Evolutionary conservation across 1,139 yeast genomes (phyloP).

Genomic region (Yamadazyma triangularis): DNA sequence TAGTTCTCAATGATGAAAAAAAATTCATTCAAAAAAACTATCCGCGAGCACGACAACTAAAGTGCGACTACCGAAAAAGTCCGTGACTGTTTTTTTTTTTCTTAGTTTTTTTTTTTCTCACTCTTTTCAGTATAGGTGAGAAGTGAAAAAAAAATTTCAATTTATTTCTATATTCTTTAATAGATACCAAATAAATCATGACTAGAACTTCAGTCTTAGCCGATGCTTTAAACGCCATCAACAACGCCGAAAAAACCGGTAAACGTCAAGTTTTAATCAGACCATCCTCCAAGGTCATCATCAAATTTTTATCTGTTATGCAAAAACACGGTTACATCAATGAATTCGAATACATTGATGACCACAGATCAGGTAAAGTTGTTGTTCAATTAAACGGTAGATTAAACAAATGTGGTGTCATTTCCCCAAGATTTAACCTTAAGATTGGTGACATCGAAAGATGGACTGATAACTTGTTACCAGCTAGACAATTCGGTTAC

Average conservation of each 20-base stretch:
- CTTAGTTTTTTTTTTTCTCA: too few species aligned
- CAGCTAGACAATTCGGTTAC: slow-evolving; percentile 96
- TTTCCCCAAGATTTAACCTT: slow-evolving; percentile 94
- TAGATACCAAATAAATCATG: slow-evolving; percentile 39
- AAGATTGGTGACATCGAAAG: slow-evolving; percentile 86
- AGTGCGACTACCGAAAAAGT: not conserved
- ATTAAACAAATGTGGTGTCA: slow-evolving; percentile 95
- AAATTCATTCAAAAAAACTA: not conserved
- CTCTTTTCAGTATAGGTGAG: not conserved
- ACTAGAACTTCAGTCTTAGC: slow-evolving; percentile 97
- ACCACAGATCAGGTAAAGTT: slow-evolving; percentile 96
- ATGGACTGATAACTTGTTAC: slow-evolving; percentile 94
- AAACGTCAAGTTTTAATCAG: slow-evolving; percentile 96
- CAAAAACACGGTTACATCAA: slow-evolving; percentile 85
- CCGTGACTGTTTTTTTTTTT: not conserved
- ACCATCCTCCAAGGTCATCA: slow-evolving; percentile 96
- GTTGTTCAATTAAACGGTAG: slow-evolving; percentile 95
- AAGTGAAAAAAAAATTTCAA: slow-evolving; percentile 4
- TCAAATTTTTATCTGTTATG: slow-evolving; percentile 93
- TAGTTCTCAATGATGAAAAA: not conserved
- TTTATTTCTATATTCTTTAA: not conserved
- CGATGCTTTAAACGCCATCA: slow-evolving; percentile 94
- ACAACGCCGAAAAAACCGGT: slow-evolving; percentile 98
- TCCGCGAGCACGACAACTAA: not conserved
- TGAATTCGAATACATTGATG: slow-evolving; percentile 95